Base-by-base conservation (phyloP, 257 asterid species). In the Osmanthus fragrans region DNA sequence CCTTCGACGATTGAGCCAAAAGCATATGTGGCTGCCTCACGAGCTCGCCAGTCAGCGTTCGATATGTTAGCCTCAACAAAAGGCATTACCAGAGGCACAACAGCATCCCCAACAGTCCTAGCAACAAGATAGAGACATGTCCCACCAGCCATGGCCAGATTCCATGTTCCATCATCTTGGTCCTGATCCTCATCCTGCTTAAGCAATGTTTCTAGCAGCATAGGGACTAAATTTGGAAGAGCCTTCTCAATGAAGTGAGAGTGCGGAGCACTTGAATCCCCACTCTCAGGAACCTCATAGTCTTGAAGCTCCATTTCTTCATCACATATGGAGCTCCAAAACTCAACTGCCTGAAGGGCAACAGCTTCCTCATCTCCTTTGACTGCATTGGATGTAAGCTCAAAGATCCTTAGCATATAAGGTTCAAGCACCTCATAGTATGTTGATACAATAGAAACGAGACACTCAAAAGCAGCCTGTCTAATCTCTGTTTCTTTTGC, bases 1-100 rank as follows among this genome's bases (percentile, higher is more conserved):
- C 98, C 98, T 32, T 94, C 98, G 13, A 94, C 91, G 79, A 94
- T 94, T 30, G 97, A 94, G 34, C 98, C 98, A 83, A 94, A 92
- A 19, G 98, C 96, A 83, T 82, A 92, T 5, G 93, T 92, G 54
- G 98, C 96, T 19, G 96, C 98, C 81, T 90, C 98, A 29, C 96
- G 89, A 15, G 93, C 84, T 65, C 94, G 80, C 97, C 98, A 94
- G 71, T 92, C 98, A n/a, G 83, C 47, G 70, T 89, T 89, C 60
- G 85, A 73, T 72, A 94, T 92, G 83, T 89, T 92, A n/a, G 81
- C 80, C 77, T 88, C 89, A 45, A 94, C 89, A 76, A 92, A 94
- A 64, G 97, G 96, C 95, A 92, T 92, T 27, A 92, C 98, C 5
- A 88, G 88, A 67, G 90, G 88, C 33, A 94, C 91, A 60, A 94